Percentiles rank a stretch among this genome's conserved stretches.
Evolutionary conservation across 345 rosid species (phyloP).

Genomic region (Orychophragmus violaceus): DNA sequence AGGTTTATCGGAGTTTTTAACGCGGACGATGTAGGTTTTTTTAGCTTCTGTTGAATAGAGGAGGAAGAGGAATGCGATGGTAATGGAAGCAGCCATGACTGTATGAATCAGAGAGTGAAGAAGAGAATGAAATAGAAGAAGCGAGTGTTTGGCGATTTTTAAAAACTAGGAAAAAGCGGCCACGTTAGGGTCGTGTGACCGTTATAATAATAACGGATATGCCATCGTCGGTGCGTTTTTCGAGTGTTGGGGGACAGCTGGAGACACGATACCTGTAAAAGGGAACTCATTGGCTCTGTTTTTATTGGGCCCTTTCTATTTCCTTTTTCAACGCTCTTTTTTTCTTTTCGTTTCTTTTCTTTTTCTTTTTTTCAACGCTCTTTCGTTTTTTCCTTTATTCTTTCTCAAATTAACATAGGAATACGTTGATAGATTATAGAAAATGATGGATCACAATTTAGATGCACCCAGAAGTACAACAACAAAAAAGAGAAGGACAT

Average conservation of each 20-base stretch:
- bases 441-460: too few species aligned
- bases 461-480: too few species aligned
- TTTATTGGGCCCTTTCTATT: constrained; percentile 13
- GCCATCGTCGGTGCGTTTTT: constrained; percentile 33
- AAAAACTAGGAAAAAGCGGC: background rate
- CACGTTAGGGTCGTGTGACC: constrained; percentile 31
- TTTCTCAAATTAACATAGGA: too few species aligned
- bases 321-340: constrained; percentile 25
- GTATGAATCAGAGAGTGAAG: background rate
- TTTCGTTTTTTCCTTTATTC: too few species aligned
- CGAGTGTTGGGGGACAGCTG: constrained; percentile 22
- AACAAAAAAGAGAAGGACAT: too few species aligned
- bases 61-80: constrained; percentile 14
- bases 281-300: constrained; percentile 15
- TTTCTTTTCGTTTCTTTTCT: background rate
- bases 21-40: constrained; percentile 69
- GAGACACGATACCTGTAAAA: constrained; percentile 29
- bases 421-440: too few species aligned
- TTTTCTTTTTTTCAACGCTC: background rate
- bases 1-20: constrained; percentile 58
- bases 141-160: background rate
- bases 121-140: constrained; percentile 12
- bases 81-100: constrained; percentile 21
- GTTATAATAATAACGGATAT: constrained; percentile 15
- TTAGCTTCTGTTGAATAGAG: constrained; percentile 5